Conservation (phyloP, 208 protist species). For the Acanthamoeba healyi region DNA sequence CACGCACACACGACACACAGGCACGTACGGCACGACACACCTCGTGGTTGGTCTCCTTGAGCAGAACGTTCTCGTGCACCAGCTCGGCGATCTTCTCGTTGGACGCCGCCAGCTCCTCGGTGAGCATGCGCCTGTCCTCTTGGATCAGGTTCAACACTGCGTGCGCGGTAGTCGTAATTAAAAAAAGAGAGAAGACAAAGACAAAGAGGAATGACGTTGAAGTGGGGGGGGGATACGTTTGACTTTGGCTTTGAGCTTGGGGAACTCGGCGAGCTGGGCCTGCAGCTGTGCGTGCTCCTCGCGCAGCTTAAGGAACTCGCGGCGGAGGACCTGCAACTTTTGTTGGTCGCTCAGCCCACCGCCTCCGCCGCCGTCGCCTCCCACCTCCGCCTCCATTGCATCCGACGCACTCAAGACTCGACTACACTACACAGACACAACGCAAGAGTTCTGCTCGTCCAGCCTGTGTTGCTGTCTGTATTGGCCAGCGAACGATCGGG, state of each 20-base stretch:
- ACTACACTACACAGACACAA: too few species aligned
- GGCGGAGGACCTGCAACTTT: conserved; percentile 23
- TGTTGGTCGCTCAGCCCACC: neutral
- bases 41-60: conserved; percentile 51
- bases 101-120: neutral
- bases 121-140: conserved; percentile 29
- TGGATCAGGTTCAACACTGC: conserved; percentile 8
- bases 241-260: conserved; percentile 54
- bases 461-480: too few species aligned
- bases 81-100: conserved; percentile 52
- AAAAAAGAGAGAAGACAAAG: neutral
- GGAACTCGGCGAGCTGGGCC: neutral
- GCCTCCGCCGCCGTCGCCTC: too few species aligned
- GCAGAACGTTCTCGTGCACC: conserved; percentile 4
- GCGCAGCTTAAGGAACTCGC: conserved; percentile 37
- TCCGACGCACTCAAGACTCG: too few species aligned
- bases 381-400: neutral
- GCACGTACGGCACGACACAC: neutral
- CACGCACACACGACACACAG: neutral
- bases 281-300: conserved; percentile 34
- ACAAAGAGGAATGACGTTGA: neutral
- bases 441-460: too few species aligned
- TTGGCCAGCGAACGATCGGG: too few species aligned
- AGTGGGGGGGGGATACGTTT: neutral
- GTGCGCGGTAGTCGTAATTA: neutral